Base-by-base conservation (phyloP, 2,329 filamentous ascomycete species). In the Neofusicoccum kwambonambiense region DNA sequence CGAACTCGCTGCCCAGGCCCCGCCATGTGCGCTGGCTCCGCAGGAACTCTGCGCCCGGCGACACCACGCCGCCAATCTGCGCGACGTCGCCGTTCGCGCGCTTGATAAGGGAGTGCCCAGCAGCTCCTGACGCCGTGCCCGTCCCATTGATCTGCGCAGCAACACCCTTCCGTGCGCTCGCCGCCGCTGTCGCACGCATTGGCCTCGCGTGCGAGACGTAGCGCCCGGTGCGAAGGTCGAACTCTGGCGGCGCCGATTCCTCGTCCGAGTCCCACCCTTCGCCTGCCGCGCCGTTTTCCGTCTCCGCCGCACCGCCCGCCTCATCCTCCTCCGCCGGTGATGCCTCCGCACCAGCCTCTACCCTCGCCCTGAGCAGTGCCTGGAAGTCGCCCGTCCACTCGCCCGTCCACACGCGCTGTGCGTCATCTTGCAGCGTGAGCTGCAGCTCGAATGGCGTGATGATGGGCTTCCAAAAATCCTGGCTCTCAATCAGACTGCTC, bases 361-460 rank as follows among this genome's bases (percentile, higher is more conserved):
- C 68, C 54, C 60, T 67, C 62, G 70, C 68, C 65, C 83, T 79
- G 54, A 89, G 81, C 15, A 96, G 78, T 22, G 84, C 86, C 71
- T 92, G 89, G 67, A 96, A 96, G 67, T 95, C 92, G 8, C 89
- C 92, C 80, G 89, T 90, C 95, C 95, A 98, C 70, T 90, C 88
- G 0, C 90, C 90, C 0, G 90, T 92, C 93, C 94, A 97, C 0
- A 93, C 81, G 65, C 94, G 85, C 73, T 89, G 87, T 37, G 88
- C 85, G 73, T 97, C 93, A 13, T 85, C 83, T 78, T 87, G 83
- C 67, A 99, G 78, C 3, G 92, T 91, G 52, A 97, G 80, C 62
- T 88, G 88, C 64, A 98, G 81, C 82, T 99, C 95, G 75, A 96
- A 98, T 0, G 94, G 94, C n/a, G 95, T 99, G 45, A 98, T 88